These are phyloP conservation scores for Penicillium simplicissimum DNA, from an alignment of 495 filamentous ascomycete genomes.

Conservation along the genomic window DNA sequence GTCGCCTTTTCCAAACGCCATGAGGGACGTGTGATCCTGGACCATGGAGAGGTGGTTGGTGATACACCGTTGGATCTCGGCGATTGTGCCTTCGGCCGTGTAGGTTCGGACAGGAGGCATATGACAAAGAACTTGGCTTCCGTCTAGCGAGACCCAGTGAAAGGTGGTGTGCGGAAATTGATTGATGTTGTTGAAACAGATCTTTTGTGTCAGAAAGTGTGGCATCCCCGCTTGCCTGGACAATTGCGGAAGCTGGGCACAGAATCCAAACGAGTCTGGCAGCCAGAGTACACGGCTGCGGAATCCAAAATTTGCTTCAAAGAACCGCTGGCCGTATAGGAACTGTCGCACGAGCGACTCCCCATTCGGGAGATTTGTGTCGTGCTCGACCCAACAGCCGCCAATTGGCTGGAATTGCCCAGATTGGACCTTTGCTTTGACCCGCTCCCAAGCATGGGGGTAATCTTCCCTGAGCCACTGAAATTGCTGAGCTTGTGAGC, in stretches of 20 bases:
- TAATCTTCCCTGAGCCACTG: constrained; percentile 94
- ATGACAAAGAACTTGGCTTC: constrained; percentile 93
- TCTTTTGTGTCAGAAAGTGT: constrained; percentile 95
- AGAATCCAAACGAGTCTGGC: constrained; percentile 97
- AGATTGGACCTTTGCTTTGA: constrained; percentile 85
- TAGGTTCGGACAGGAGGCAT: constrained; percentile 96
- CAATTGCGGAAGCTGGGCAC: constrained; percentile 87
- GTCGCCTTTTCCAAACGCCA: constrained; percentile 95
- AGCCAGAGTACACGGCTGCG: constrained; percentile 93
- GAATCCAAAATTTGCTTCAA: constrained; percentile 88
- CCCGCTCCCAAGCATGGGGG: constrained; percentile 80
- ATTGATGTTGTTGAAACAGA: constrained; percentile 98
- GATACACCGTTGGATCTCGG: constrained; percentile 87
- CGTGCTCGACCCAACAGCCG: constrained; percentile 99
- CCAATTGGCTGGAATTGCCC: constrained; percentile 93
- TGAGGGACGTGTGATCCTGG: constrained; percentile 79
- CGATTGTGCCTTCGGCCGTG: constrained; percentile 91
- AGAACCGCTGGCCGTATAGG: constrained; percentile 89
- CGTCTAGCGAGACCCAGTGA: constrained; percentile 94
- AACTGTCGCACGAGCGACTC: constrained; percentile 95
- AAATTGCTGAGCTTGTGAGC: constrained; percentile 94
- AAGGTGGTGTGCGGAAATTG: constrained; percentile 98
- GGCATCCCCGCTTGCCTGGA: constrained; percentile 91
- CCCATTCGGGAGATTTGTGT: constrained; percentile 94
- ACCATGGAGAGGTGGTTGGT: constrained; percentile 94